Evolutionary conservation across 768 basidiomycete species (phyloP), one percentile per base, ranked within the genome.

Genomic region (Rhizopogon roseolus): DNA sequence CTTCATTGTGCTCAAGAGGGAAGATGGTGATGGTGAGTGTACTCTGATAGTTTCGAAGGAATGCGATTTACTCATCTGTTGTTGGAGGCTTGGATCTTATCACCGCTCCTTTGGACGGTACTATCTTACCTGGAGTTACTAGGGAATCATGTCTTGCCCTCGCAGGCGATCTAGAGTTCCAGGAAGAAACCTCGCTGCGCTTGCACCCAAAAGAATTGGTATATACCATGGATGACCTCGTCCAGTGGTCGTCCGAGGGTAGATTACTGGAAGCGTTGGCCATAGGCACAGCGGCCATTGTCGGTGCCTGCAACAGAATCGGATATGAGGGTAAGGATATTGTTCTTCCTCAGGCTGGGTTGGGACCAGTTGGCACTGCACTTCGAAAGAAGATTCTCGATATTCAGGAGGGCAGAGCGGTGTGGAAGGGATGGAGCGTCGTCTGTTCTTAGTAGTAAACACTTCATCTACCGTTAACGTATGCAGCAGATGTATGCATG

Each of bases 51-150:
- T 43, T 52, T 37, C 5, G 49, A n/a, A 44, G 53, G 38, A 5
- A 22, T 29, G 36, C 11, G 22, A 36, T 48, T 5, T 16, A 13
- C 11, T 22, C 4, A 39, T 46, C n/a, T 38, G 14, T 43, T n/a
- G n/a, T 8, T 37, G 36, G 60, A 90, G 86, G 74, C n/a, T 67
- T 82, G 54, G 93, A 98, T 66, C 77, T 97, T 50, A 77, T 92
- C 57, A 97, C 96, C 1, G 90, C 94, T 1, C 88, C 92, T 13
- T 73, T 97, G 55, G 92, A 90, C 65, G 93, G 94, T 48, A 88
- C 90, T 71, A 92, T 98, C 62, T 81, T 98, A 2, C 93, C 94
- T 2, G 93, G 95, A 42, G 84, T 98, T 25, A 97, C 94, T 6
- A 85, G 94, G 57, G 88, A 89, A 62, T 93, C 91, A 27, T 84